Evolutionary conservation across 1,284 basidiomycete species (phyloP).

Genomic region (Phellinidium pouzarii): DNA sequence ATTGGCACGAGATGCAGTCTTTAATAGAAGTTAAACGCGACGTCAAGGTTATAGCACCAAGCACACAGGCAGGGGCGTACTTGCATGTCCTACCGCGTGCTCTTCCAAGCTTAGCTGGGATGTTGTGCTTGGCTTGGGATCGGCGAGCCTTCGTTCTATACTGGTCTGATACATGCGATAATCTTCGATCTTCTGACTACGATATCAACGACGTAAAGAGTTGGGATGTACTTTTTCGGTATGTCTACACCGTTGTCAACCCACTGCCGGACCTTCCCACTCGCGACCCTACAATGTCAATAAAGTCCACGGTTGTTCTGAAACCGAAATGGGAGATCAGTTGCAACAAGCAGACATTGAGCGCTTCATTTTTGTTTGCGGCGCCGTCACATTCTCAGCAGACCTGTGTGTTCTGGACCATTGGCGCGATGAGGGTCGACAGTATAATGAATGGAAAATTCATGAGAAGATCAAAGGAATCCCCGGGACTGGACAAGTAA

Average conservation of each 20-base stretch:
- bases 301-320: neutral
- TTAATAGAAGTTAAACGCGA: neutral
- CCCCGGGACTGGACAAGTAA: neutral
- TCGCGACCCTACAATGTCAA: neutral
- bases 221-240: neutral
- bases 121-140: neutral
- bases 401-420: neutral
- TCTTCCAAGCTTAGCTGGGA: neutral
- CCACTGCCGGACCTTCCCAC: no score
- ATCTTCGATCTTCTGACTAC: neutral
- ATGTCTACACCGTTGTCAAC: neutral
- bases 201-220: neutral
- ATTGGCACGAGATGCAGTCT: neutral
- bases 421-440: neutral
- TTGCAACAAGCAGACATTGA: neutral
- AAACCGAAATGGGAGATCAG: neutral
- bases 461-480: neutral
- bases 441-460: neutral
- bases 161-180: neutral
- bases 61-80: neutral
- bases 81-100: neutral
- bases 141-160: neutral
- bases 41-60: neutral
- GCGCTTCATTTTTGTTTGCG: neutral
- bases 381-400: neutral